Percentiles rank a stretch among this genome's conserved stretches.
These are phyloP conservation scores for Lactifluus volemus DNA, from an alignment of 768 basidiomycete genomes.

Conservation along the genomic window DNA sequence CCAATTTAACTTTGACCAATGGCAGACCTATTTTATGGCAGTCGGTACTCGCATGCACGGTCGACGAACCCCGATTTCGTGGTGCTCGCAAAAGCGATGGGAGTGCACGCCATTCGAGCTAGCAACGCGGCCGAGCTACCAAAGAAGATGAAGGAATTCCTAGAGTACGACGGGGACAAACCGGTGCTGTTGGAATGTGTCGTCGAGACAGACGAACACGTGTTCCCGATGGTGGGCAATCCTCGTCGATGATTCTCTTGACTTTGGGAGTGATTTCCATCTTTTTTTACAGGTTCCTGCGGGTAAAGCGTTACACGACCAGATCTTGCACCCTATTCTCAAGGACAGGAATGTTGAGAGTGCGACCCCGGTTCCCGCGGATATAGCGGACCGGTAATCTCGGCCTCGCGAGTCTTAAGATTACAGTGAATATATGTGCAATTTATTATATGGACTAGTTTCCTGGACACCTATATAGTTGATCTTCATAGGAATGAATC, in stretches of 20 bases:
- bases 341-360: not conserved
- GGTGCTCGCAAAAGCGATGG: conserved; percentile 45
- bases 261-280: conserved; percentile 16
- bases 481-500: no score
- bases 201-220: conserved; percentile 78
- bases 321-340: conserved; percentile 58
- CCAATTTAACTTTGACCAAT: not conserved
- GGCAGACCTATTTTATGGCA: conserved; percentile 88
- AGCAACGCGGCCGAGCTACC: conserved; percentile 66
- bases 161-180: conserved; percentile 82
- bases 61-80: conserved; percentile 98
- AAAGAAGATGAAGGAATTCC: conserved; percentile 96
- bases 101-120: conserved; percentile 69
- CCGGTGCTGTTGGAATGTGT: conserved; percentile 29
- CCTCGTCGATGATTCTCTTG: not conserved
- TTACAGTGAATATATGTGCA: no score
- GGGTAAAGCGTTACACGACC: conserved; percentile 91
- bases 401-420: no score
- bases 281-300: conserved; percentile 56
- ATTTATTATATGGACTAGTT: no score
- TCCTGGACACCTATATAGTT: no score
- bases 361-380: no score
- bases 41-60: conserved; percentile 90
- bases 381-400: no score
- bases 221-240: conserved; percentile 75